Base-by-base conservation (phyloP, 1,284 basidiomycete species). In the Fomes fomentarius region DNA sequence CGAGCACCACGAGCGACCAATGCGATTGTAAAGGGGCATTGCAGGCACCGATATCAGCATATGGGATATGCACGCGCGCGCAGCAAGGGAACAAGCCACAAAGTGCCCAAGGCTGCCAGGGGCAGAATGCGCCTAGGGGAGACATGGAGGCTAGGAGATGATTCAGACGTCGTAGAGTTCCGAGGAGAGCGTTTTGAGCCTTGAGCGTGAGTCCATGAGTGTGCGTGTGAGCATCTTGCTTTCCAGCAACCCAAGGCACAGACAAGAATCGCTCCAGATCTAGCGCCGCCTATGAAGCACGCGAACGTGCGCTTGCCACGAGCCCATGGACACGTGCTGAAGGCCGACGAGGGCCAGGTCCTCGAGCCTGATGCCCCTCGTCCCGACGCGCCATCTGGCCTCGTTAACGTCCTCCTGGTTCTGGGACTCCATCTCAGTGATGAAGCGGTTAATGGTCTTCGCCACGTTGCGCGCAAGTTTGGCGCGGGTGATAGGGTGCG, bases 321-420 rank as follows among this genome's bases (percentile, higher is more conserved):
- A 85, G 14, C 88, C 89, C 71, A 87, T 83, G 10, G 86, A 88
- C 46, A 91, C 87, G 57, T 91, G 88, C 69, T 91, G 87, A 46
- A 91, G 79, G 60, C 85, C 86, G 59, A 91, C 83, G 41, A 91
- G 77, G 42, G 85, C 71, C 44, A 91, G 73, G 64, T 91, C 81
- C 37, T 84, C 84, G 12, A 87, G 71, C 38, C 68, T 78, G 69
- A 91, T 86, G 56, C 77, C 72, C 41, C 71, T 57, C 14, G 64
- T 64, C 5, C 85, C 87, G n/a, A 91, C 78, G 57, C 73, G 74
- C 87, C 86, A 91, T 33, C 69, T 69, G 12, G 63, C 62, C 62
- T 87, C 81, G 8, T 77, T 75, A 17, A 83, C 83, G 19, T 85
- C 83, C 38, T 56, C 55, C 47, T 50, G 47, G 17, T 19, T n/a